Conservation (phyloP, 129 eudicot genomes). For the Ambrosia trifida region DNA sequence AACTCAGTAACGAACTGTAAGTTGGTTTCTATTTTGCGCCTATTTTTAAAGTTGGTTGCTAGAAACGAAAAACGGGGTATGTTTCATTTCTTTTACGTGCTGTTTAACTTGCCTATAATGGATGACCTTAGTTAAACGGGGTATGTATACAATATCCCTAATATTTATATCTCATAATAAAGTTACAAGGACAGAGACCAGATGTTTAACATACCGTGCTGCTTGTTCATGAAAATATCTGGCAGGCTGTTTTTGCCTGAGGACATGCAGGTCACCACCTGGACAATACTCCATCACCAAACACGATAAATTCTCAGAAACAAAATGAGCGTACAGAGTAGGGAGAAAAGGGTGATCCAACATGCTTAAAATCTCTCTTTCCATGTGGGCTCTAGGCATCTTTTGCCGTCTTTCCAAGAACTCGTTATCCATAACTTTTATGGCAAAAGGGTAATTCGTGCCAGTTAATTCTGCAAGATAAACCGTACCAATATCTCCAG, state of each 20-base stretch:
- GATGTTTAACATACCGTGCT: slow-evolving; percentile 60
- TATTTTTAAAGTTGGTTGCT: too few species aligned
- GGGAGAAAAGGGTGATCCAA: slow-evolving; percentile 99
- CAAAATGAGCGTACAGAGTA: slow-evolving; percentile 86
- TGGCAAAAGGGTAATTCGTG: slow-evolving; percentile 79
- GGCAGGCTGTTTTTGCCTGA: slow-evolving; percentile 93
- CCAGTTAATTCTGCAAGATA: slow-evolving; percentile 85
- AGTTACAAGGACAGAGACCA: not conserved
- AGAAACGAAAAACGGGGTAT: too few species aligned
- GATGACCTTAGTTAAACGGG: not conserved
- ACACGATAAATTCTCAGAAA: slow-evolving; percentile 88
- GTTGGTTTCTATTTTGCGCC: too few species aligned
- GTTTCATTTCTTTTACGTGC: too few species aligned
- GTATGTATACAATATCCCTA: not conserved
- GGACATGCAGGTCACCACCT: slow-evolving; percentile 96
- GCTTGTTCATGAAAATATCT: slow-evolving; percentile 90
- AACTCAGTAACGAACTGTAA: too few species aligned
- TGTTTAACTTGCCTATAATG: not conserved
- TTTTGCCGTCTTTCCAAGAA: slow-evolving; percentile 81
- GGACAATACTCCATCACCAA: slow-evolving; percentile 98
- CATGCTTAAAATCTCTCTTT: slow-evolving; percentile 81
- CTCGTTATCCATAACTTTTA: slow-evolving; percentile 96
- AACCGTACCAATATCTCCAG: slow-evolving; percentile 95
- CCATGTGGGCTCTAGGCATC: slow-evolving; percentile 93
- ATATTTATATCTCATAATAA: not conserved